Base-by-base conservation (phyloP, 2,329 filamentous ascomycete genomes). In the Curvularia sp. region DNA sequence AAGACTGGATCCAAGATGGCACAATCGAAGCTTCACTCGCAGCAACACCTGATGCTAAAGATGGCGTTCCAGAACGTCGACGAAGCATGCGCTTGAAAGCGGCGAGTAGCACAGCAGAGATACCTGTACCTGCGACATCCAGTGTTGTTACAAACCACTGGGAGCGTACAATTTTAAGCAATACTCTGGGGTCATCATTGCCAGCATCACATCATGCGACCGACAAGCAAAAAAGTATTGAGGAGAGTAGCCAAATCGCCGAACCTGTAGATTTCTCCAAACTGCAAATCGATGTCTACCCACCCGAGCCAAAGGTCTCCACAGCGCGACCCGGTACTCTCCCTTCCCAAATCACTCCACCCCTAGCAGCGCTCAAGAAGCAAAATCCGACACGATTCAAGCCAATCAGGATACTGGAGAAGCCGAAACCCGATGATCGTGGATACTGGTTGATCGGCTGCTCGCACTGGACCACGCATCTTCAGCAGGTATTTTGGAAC, bases 371-470 rank as follows among this genome's bases (percentile, higher is more conserved):
- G 3, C 62, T 72, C 12, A 75, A 79, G 15, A 53, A 57, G 9
- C 68, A 74, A 10, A 68, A 76, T 19, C 55, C 66, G 19, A 59
- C 49, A 5, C 65, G 68, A 8, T 82, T 77, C 62, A 69, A 69
- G 21, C 78, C 78, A 15, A 42, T 64, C 3, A 61, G 47, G 5
- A 60, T 84, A 50, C 77, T 77, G 1, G 80, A 88, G 3, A 70
- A 75, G 0, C 77, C 89, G 1, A 77, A 82, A 2, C 76, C 78
- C 0, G 84, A 89, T 36, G 92, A 96, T 73, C 83, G 93, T 15
- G 93, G 93, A 0, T 87, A 90, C 75, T 97, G 93, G 93, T 74
- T 81, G 2, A 68, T 97, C 4, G 80, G 87, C 62, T 87, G 84
- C 64, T 70, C 76, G 0, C 49, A 65, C 1, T 92, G 89, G 89